Evolutionary conservation across 192 early-diverging fungal species (phyloP), one percentile per base, ranked within the genome.

Genomic region (Helicostylum pulchrum): DNA sequence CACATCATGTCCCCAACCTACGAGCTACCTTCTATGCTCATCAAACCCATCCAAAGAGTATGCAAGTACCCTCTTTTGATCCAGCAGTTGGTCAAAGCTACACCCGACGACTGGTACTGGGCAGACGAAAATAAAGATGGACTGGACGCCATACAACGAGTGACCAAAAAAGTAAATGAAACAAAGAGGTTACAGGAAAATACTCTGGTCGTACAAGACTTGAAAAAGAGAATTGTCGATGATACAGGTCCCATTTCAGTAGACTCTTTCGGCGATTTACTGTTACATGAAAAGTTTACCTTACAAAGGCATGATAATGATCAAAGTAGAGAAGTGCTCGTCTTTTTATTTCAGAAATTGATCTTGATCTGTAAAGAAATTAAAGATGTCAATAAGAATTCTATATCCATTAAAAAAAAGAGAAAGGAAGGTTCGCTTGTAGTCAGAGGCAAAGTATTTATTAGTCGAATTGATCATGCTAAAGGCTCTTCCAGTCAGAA

Each of bases 41-140:
- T 99, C 77, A 96, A 97, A 67, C 97, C 97, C 0, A 87, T 99
- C 4, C 97, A 99, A 75, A 86, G 97, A 55, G 92, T 98, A 54
- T 96, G 95, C 82, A 94, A 94, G 78, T 99, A 99, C 75, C 95
- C 95, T 48, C 78, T 99, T 44, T 83, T 99, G n/a, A 76, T 94
- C 56, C 83, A 86, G 62, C 88, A 92, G 53, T 72, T 87, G 46
- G 77, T 85, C 71, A 88, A 88, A 72, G 71, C 78, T 59, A 88
- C 84, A 36, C 80, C 87, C 59, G 77, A 78, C 23, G 53, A 72
- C 31, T 83, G 78, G 58, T 77, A 75, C 12, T 74, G 80, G 51
- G 79, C 80, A 58, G 57, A 72, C 17, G 88, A 91, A 64, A 78
- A 89, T 48, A 74, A 84, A 17, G 83, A 85, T 7, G 97, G 94